Evolutionary conservation across 208 protist genomes (phyloP).

Genomic region (Trypanosoma conorhini): DNA sequence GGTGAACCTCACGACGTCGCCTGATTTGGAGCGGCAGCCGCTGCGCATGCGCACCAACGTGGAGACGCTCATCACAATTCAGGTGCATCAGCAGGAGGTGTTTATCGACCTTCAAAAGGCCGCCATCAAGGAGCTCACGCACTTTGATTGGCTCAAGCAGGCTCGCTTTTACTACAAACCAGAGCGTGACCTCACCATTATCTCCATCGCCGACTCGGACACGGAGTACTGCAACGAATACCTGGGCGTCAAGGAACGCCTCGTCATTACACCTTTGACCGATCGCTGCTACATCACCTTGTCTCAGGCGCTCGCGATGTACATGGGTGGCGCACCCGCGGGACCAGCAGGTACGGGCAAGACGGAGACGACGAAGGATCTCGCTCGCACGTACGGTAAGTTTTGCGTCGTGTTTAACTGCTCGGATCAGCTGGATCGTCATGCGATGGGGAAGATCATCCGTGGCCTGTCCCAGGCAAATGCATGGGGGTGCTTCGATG

Average conservation of each 20-base stretch:
- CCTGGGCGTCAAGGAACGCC: conserved; percentile 94
- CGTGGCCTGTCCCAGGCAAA: conserved; percentile 94
- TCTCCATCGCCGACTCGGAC: conserved; percentile 94
- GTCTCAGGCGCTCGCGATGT: conserved; percentile 95
- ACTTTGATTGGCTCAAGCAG: conserved; percentile 96
- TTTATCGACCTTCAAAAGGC: conserved; percentile 92
- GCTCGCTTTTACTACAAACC: conserved; percentile 94
- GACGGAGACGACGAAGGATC: conserved; percentile 97
- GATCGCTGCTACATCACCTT: conserved; percentile 97
- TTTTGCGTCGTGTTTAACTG: conserved; percentile 96
- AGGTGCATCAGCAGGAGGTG: conserved; percentile 95
- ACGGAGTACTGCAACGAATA: conserved; percentile 97
- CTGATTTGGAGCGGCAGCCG: conserved; percentile 85
- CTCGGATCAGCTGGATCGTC: conserved; percentile 94
- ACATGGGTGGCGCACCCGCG: conserved; percentile 96
- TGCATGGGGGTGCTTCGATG: conserved; percentile 94
- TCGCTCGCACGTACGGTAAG: conserved; percentile 94
- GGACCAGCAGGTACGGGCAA: conserved; percentile 98
- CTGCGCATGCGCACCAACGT: conserved; percentile 93
- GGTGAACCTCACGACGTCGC: conserved; percentile 89
- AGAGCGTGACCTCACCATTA: conserved; percentile 90
- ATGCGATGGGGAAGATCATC: conserved; percentile 95
- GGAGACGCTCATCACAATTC: conserved; percentile 96
- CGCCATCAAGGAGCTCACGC: conserved; percentile 85
- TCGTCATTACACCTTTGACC: conserved; percentile 94